phyloP scores from a whole-genome alignment of 2,329 filamentous ascomycete genomes.

The Penicillium sp. region DNA sequence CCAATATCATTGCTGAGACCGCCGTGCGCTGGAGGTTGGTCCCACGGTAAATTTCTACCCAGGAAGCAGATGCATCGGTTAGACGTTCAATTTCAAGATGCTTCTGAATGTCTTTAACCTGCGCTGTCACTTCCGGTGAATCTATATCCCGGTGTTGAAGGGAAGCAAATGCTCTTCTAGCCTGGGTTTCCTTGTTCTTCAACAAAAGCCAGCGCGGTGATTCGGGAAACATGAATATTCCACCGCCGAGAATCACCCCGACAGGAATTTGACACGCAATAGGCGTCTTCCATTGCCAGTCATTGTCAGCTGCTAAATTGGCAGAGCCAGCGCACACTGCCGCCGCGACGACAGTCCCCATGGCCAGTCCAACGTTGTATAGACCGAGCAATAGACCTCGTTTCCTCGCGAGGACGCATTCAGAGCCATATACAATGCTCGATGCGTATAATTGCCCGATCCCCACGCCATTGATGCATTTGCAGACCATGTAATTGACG shows the following conservation, averaged over 20 bases:
- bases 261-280: conserved; percentile 23
- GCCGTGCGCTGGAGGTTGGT: conserved; percentile 15
- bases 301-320: conserved; percentile 8
- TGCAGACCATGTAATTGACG: conserved; percentile 16
- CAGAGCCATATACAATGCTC: conserved; percentile 12
- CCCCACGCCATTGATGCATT: conserved; percentile 15
- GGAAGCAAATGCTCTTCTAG: conserved; percentile 9
- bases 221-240: conserved; percentile 15
- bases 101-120: conserved; percentile 15
- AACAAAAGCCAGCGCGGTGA: conserved; percentile 16
- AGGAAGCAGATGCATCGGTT: conserved; percentile 8
- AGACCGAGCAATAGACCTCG: conserved; percentile 14
- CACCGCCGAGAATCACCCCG: conserved; percentile 11
- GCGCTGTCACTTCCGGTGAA: conserved; percentile 13
- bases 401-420: conserved; percentile 13
- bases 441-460: conserved; percentile 13
- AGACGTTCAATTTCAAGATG: conserved; percentile 16
- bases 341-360: conserved; percentile 15
- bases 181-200: conserved; percentile 7
- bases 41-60: conserved; percentile 16
- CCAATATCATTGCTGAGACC: conserved; percentile 13
- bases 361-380: conserved; percentile 16
- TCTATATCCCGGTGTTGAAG: conserved; percentile 4
- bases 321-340: conserved; percentile 20
- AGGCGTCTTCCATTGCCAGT: conserved; percentile 22